Percentiles rank a stretch among this genome's conserved stretches.
phyloP scores from a whole-genome alignment of 768 basidiomycete genomes.

The Agaricus sinodeliciosus region DNA sequence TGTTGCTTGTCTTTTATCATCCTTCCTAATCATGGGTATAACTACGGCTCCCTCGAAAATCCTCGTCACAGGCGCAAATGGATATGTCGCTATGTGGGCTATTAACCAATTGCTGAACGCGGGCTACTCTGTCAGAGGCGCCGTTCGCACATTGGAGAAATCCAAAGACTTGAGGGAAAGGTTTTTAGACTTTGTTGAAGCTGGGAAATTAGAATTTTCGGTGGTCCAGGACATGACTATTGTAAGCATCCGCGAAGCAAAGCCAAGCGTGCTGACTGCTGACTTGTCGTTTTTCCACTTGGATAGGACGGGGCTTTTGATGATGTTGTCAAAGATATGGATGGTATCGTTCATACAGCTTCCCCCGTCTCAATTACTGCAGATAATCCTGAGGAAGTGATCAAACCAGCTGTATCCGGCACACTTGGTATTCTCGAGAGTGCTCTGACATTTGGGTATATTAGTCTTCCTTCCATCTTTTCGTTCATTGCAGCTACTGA shows the following conservation, averaged over 20 bases:
- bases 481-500: background rate
- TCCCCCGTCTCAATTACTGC: constrained; percentile 1
- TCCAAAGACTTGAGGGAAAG: background rate
- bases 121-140: constrained; percentile 11
- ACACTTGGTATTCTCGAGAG: constrained; percentile 8
- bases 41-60: background rate
- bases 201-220: constrained; percentile 2
- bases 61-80: constrained; percentile 10
- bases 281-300: background rate
- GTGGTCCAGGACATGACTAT: constrained; percentile 1
- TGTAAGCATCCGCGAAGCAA: background rate
- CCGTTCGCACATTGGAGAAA: constrained; percentile 8
- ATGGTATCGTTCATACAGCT: constrained; percentile 10
- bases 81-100: constrained; percentile 11
- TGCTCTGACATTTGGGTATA: background rate
- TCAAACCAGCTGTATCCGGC: constrained; percentile 6
- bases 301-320: constrained; percentile 10
- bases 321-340: constrained; percentile 8
- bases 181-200: constrained; percentile 1
- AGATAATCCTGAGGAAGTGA: background rate
- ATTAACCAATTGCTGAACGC: constrained; percentile 8
- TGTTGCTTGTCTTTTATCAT: too few relatives aligned
- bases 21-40: too few relatives aligned
- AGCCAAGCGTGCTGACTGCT: background rate
- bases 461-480: background rate